phyloP scores from a whole-genome alignment of 495 filamentous ascomycete genomes.

The Articulospora tetracladia region DNA sequence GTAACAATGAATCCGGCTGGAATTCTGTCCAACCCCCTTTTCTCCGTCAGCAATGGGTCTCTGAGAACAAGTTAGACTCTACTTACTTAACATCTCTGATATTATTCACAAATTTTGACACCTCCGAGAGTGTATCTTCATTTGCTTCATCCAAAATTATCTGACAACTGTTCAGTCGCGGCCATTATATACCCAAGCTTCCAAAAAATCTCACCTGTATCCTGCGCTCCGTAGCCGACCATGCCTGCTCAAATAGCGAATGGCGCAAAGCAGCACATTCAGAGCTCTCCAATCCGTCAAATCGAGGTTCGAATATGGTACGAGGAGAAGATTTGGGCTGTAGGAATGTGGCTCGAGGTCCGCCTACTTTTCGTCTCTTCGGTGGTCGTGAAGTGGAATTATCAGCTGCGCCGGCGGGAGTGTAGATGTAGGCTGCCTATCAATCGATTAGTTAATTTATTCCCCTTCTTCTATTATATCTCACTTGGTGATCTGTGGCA shows the following conservation, averaged over 20 bases:
- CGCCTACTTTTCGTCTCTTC: slow-evolving; percentile 59
- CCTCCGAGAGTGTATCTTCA: slow-evolving; percentile 52
- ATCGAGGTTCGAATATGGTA: slow-evolving; percentile 52
- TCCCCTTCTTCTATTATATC: slow-evolving; percentile 6
- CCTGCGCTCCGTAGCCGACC: slow-evolving; percentile 61
- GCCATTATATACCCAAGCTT: background rate
- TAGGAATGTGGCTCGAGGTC: slow-evolving; percentile 17
- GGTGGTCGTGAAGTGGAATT: slow-evolving; percentile 45
- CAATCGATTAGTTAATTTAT: slow-evolving; percentile 3
- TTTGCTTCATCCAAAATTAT: slow-evolving; percentile 63
- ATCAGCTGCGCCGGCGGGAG: slow-evolving; percentile 36
- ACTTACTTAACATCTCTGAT: slow-evolving; percentile 14
- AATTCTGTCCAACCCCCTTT: slow-evolving; percentile 45
- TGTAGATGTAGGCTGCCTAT: slow-evolving; percentile 71
- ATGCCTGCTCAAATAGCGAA: slow-evolving; percentile 59
- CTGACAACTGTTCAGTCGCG: slow-evolving; percentile 20
- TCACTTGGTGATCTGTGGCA: slow-evolving; percentile 24
- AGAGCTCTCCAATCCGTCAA: slow-evolving; percentile 57
- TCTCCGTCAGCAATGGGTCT: background rate
- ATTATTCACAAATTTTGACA: slow-evolving; percentile 62
- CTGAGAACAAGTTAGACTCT: background rate
- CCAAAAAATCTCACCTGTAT: slow-evolving; percentile 55
- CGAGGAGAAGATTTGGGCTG: slow-evolving; percentile 14
- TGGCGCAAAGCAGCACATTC: slow-evolving; percentile 51
- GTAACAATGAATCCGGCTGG: slow-evolving; percentile 79